These are phyloP conservation scores for Rhizopogon sp. DNA, from an alignment of 768 basidiomycete genomes.

Conservation along the genomic window DNA sequence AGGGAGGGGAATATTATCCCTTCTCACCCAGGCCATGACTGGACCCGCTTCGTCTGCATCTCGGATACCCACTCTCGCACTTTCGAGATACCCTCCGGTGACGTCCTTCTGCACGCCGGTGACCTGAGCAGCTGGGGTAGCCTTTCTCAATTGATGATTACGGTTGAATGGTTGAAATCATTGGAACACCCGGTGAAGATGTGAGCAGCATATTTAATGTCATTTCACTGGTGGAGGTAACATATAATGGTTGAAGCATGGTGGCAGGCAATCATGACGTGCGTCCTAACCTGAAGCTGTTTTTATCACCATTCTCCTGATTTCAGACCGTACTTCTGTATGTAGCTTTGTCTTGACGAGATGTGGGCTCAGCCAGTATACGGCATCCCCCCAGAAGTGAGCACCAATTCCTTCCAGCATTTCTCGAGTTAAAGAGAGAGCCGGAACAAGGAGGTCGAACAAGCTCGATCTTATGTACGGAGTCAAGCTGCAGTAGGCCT, in stretches of 20 bases:
- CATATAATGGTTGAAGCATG: slow-evolving; percentile 33
- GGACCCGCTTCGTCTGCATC: slow-evolving; percentile 32
- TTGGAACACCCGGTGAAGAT: slow-evolving; percentile 59
- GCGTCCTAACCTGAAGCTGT: slow-evolving; percentile 3
- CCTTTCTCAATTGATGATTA: slow-evolving; percentile 38
- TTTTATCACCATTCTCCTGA: not conserved
- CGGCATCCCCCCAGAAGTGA: slow-evolving; percentile 15
- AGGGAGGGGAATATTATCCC: slow-evolving; percentile 11
- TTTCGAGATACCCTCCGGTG: slow-evolving; percentile 52
- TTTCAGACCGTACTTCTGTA: not conserved
- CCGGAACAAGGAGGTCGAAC: slow-evolving; percentile 13
- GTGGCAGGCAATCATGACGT: slow-evolving; percentile 75
- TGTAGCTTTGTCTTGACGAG: slow-evolving; percentile 23
- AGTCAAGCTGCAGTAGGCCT: slow-evolving; percentile 39
- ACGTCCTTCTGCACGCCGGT: slow-evolving; percentile 62
- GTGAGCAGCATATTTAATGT: slow-evolving; percentile 28
- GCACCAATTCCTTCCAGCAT: not conserved
- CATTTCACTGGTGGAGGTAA: not conserved
- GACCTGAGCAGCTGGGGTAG: slow-evolving; percentile 55
- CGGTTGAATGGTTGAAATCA: slow-evolving; percentile 52
- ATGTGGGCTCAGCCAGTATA: slow-evolving; percentile 7
- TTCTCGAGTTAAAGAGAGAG: slow-evolving; percentile 6
- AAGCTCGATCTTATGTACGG: slow-evolving; percentile 17
- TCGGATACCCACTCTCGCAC: slow-evolving; percentile 28
- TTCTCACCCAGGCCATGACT: slow-evolving; percentile 25